Percentiles rank a stretch among this genome's conserved stretches.
Conservation (phyloP, 441 rosid species). For the Pelargonium fulgidum region DNA sequence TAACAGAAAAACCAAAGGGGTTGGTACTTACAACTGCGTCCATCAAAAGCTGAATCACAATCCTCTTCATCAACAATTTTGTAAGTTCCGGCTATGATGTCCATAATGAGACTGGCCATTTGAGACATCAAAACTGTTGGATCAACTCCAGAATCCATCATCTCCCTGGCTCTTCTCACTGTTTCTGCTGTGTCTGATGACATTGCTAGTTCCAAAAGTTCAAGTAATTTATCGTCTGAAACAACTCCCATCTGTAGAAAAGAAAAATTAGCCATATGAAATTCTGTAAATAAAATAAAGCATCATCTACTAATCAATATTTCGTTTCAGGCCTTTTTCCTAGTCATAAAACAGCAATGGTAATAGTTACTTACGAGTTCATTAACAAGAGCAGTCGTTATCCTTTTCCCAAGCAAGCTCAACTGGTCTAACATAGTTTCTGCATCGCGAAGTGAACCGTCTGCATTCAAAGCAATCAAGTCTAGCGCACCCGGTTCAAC, state of each 20-base stretch:
- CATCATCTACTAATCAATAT: neutral
- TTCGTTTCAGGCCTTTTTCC: neutral
- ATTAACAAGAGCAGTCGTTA: constrained; percentile 73
- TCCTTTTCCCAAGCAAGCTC: constrained; percentile 83
- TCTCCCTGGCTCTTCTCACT: constrained; percentile 85
- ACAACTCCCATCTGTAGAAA: constrained; percentile 77
- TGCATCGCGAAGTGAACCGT: constrained; percentile 96
- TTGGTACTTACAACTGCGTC: constrained; percentile 63
- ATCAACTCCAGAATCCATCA: constrained; percentile 91
- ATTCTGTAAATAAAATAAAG: constrained; percentile 9
- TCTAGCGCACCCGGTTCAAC: constrained; percentile 80
- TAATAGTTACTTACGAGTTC: constrained; percentile 71
- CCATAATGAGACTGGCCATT: constrained; percentile 93
- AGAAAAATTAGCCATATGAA: constrained; percentile 13
- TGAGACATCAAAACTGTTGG: constrained; percentile 95
- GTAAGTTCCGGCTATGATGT: constrained; percentile 89
- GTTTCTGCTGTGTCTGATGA: constrained; percentile 93
- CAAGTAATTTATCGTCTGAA: constrained; percentile 85
- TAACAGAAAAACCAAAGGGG: constrained; percentile 2
- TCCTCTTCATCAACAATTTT: constrained; percentile 40
- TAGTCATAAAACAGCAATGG: neutral
- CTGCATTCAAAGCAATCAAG: constrained; percentile 80
- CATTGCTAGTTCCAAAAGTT: constrained; percentile 89
- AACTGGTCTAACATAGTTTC: constrained; percentile 95
- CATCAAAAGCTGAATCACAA: constrained; percentile 45